These are phyloP conservation scores for Aspergillus neotritici DNA, from an alignment of 2,329 filamentous ascomycete species.

Conservation along the genomic window DNA sequence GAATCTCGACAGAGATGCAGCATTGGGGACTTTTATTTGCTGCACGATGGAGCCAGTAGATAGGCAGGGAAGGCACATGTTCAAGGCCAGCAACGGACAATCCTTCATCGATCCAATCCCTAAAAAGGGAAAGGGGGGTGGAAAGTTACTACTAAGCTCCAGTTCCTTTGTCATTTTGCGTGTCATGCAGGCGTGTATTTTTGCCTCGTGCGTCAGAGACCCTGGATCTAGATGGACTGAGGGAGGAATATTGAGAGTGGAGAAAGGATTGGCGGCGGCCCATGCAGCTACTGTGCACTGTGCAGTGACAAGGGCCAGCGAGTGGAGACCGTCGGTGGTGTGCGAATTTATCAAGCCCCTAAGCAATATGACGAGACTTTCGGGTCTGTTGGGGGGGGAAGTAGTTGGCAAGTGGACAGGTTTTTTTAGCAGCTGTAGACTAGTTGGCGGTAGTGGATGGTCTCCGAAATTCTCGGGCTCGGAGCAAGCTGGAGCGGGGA, in stretches of 20 bases:
- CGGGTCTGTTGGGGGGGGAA: not conserved
- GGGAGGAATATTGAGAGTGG: constrained; percentile 22
- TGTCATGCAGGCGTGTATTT: constrained; percentile 36
- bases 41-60: constrained; percentile 10
- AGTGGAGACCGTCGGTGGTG: constrained; percentile 19
- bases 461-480: not conserved
- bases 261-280: constrained; percentile 31
- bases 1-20: constrained; percentile 15
- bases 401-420: no score
- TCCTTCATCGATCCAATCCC: constrained; percentile 16
- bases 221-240: constrained; percentile 38
- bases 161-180: constrained; percentile 36
- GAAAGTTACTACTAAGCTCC: constrained; percentile 18
- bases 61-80: constrained; percentile 20
- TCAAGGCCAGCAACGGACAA: constrained; percentile 17
- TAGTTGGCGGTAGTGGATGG: constrained; percentile 5
- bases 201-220: constrained; percentile 40
- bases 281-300: constrained; percentile 24
- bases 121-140: constrained; percentile 12
- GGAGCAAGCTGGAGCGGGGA: no score
- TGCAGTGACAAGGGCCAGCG: constrained; percentile 23
- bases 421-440: no score
- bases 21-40: constrained; percentile 20
- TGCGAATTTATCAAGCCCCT: constrained; percentile 10
- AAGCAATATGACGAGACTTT: constrained; percentile 11